phyloP scores from a whole-genome alignment of 192 early-diverging fungal species.

The Funneliformis mosseae region DNA sequence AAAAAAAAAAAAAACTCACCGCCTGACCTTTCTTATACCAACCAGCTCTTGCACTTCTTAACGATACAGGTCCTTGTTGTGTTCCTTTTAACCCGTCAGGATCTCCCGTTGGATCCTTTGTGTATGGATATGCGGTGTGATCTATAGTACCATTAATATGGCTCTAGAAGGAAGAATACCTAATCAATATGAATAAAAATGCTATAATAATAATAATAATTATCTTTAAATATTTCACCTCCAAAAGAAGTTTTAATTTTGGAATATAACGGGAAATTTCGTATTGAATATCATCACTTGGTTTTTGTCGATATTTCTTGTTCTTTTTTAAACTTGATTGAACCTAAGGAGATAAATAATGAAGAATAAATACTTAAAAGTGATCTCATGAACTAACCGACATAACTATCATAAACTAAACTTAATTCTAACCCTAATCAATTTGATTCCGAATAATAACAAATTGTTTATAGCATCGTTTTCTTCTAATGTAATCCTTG shows the following conservation, averaged over 20 bases:
- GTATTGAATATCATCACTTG: slow-evolving; percentile 65
- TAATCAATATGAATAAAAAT: neutral
- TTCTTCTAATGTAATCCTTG: slow-evolving; percentile 71
- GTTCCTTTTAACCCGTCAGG: neutral
- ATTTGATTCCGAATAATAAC: slow-evolving; percentile 63
- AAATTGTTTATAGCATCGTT: slow-evolving; percentile 82
- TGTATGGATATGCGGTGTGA: slow-evolving; percentile 63
- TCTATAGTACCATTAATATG: slow-evolving; percentile 62
- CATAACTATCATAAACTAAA: neutral
- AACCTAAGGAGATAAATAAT: neutral
- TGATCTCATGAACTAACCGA: neutral
- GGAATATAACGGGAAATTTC: slow-evolving; percentile 82
- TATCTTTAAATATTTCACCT: slow-evolving; percentile 28
- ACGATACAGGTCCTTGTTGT: slow-evolving; percentile 39
- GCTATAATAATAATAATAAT: neutral
- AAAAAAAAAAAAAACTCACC: neutral
- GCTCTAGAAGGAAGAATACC: slow-evolving; percentile 50
- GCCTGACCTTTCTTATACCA: slow-evolving; percentile 26
- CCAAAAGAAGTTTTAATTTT: slow-evolving; percentile 59
- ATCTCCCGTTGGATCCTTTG: slow-evolving; percentile 49
- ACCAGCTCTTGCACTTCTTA: slow-evolving; percentile 33
- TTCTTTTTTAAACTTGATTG: slow-evolving; percentile 35
- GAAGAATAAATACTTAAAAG: neutral
- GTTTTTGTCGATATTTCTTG: slow-evolving; percentile 51
- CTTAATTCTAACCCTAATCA: slow-evolving; percentile 43